phyloP scores from a whole-genome alignment of 2,329 filamentous ascomycete species.

The Colletotrichum orbiculare region DNA sequence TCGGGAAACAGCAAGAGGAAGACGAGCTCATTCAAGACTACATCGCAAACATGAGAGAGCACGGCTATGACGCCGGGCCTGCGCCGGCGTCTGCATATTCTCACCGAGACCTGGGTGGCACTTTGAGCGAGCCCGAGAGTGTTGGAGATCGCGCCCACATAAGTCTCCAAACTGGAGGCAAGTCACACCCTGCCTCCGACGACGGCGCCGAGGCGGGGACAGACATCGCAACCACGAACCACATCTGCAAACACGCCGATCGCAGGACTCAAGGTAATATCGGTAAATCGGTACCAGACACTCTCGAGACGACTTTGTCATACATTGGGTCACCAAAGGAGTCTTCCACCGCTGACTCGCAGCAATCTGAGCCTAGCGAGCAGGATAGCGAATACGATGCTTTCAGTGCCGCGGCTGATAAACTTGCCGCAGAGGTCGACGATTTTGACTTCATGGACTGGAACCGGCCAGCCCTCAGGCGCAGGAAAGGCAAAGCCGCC shows the following conservation, averaged over 20 bases:
- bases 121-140: constrained; percentile 36
- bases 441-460: constrained; percentile 90
- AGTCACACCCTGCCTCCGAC: not conserved
- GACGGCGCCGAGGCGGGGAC: not conserved
- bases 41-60: constrained; percentile 71
- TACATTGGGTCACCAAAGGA: constrained; percentile 8
- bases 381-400: constrained; percentile 28
- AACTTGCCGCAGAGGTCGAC: constrained; percentile 56
- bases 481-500: constrained; percentile 71
- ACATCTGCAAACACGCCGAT: not conserved
- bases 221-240: not conserved
- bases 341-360: constrained; percentile 6
- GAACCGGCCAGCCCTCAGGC: constrained; percentile 73
- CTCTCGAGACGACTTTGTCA: constrained; percentile 12
- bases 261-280: not conserved
- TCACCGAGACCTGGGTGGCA: constrained; percentile 42
- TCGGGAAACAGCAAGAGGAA: constrained; percentile 52
- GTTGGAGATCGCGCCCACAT: constrained; percentile 41
- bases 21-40: constrained; percentile 75
- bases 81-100: constrained; percentile 67
- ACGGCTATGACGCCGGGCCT: constrained; percentile 60
- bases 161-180: not conserved
- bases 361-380: not conserved
- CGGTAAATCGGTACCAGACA: not conserved
- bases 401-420: constrained; percentile 14